These are phyloP conservation scores for Austroboletus festivus DNA, from an alignment of 768 basidiomycete genomes.

Conservation along the genomic window DNA sequence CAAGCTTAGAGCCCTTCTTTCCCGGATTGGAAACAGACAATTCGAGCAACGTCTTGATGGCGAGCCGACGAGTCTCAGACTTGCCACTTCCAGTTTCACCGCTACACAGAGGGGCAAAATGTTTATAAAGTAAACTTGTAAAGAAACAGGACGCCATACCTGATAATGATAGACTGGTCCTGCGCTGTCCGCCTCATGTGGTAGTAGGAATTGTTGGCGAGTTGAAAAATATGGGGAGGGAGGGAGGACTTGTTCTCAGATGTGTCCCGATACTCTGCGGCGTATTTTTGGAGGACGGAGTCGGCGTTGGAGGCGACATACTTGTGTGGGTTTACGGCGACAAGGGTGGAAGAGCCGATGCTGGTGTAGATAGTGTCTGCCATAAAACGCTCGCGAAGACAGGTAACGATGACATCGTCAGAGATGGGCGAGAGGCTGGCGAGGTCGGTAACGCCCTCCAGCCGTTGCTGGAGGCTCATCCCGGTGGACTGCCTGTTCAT, in stretches of 20 bases:
- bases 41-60: constrained; percentile 90
- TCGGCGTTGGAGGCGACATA: constrained; percentile 83
- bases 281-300: constrained; percentile 79
- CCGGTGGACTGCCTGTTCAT: constrained; percentile 46
- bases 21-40: constrained; percentile 83
- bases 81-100: constrained; percentile 94
- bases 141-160: constrained; percentile 46
- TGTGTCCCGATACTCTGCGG: constrained; percentile 79
- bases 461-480: constrained; percentile 57
- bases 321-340: constrained; percentile 93
- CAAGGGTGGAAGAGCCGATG: constrained; percentile 67
- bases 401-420: constrained; percentile 82
- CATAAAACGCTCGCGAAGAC: constrained; percentile 85
- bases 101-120: constrained; percentile 38
- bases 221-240: constrained; percentile 88
- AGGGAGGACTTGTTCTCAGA: constrained; percentile 55
- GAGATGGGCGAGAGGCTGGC: constrained; percentile 61
- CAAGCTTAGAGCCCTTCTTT: constrained; percentile 92
- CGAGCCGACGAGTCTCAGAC: constrained; percentile 85
- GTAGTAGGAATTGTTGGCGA: constrained; percentile 90
- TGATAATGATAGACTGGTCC: constrained; percentile 87
- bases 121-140: not conserved
- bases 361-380: constrained; percentile 77
- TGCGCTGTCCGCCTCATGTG: constrained; percentile 93
- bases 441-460: constrained; percentile 73